These are phyloP conservation scores for Diutina sp. DNA, from an alignment of 1,139 yeast species.

Conservation along the genomic window DNA sequence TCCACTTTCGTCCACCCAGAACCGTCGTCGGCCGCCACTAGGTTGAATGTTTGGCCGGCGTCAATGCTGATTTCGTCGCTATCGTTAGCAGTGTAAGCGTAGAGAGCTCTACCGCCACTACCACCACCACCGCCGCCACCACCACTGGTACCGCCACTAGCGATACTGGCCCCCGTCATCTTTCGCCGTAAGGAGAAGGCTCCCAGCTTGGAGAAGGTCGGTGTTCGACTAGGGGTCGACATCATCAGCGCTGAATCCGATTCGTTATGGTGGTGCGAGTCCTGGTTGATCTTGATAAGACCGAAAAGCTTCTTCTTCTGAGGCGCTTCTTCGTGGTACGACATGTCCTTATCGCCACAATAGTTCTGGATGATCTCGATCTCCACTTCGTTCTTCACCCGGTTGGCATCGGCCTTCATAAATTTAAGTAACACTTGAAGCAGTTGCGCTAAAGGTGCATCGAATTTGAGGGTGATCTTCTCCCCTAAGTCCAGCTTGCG, in stretches of 20 bases:
- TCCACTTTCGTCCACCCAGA: slow-evolving; percentile 80
- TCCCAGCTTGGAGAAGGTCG: slow-evolving; percentile 6
- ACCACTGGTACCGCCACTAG: not conserved
- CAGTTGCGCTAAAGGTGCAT: slow-evolving; percentile 42
- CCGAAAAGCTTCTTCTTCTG: slow-evolving; percentile 42
- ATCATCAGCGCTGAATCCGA: not conserved
- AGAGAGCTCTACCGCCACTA: slow-evolving; percentile 39
- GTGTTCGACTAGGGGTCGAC: slow-evolving; percentile 10
- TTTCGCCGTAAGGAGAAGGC: not conserved
- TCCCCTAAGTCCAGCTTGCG: slow-evolving; percentile 8
- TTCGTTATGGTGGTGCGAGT: slow-evolving; percentile 4
- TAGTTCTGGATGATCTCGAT: slow-evolving; percentile 83
- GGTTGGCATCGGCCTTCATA: slow-evolving; percentile 57
- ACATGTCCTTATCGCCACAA: slow-evolving; percentile 63
- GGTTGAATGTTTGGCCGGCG: slow-evolving; percentile 48
- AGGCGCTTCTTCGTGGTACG: slow-evolving; percentile 26
- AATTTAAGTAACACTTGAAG: slow-evolving; percentile 47
- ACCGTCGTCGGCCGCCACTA: slow-evolving; percentile 68
- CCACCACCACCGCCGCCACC: not conserved
- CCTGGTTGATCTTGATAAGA: slow-evolving; percentile 20
- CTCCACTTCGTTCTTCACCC: slow-evolving; percentile 73
- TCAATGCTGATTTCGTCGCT: slow-evolving; percentile 58
- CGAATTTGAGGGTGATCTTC: slow-evolving; percentile 35
- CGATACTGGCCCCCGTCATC: not conserved
- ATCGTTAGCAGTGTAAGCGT: slow-evolving; percentile 57